These are phyloP conservation scores for Ilyonectria mors-panacis DNA, from an alignment of 2,329 filamentous ascomycete species.

Conservation along the genomic window DNA sequence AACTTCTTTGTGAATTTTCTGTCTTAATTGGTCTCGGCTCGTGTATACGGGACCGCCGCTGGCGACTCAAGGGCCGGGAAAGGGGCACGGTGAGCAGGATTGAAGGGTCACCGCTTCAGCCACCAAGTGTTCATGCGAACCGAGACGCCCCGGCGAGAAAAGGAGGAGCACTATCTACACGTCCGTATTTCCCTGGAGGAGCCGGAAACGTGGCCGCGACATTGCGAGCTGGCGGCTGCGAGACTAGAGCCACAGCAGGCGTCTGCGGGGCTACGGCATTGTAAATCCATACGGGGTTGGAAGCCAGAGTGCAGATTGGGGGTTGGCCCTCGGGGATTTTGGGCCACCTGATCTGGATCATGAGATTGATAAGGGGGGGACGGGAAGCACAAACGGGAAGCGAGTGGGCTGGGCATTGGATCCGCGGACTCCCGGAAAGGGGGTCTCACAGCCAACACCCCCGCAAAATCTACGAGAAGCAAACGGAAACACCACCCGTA, in stretches of 20 bases:
- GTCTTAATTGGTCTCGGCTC: constrained; percentile 18
- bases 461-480: not conserved
- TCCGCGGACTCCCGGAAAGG: not conserved
- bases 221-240: constrained; percentile 8
- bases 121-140: constrained; percentile 7
- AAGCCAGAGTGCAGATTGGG: constrained; percentile 5
- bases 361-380: constrained; percentile 44
- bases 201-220: not conserved
- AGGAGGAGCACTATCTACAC: not conserved
- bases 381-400: constrained; percentile 9
- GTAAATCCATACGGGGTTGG: not conserved
- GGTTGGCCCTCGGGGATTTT: constrained; percentile 8
- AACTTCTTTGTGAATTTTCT: constrained; percentile 11
- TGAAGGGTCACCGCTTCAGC: constrained; percentile 7
- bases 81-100: not conserved
- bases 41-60: not conserved
- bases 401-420: constrained; percentile 10
- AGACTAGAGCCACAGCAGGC: constrained; percentile 25
- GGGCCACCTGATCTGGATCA: constrained; percentile 43
- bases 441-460: not conserved
- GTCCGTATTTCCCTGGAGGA: constrained; percentile 10
- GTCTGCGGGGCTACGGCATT: not conserved
- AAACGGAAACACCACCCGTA: not conserved
- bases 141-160: constrained; percentile 1
- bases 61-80: not conserved